Evolutionary conservation across 306 rosid species (phyloP).

Genomic region (Echinosophora koreensis): DNA sequence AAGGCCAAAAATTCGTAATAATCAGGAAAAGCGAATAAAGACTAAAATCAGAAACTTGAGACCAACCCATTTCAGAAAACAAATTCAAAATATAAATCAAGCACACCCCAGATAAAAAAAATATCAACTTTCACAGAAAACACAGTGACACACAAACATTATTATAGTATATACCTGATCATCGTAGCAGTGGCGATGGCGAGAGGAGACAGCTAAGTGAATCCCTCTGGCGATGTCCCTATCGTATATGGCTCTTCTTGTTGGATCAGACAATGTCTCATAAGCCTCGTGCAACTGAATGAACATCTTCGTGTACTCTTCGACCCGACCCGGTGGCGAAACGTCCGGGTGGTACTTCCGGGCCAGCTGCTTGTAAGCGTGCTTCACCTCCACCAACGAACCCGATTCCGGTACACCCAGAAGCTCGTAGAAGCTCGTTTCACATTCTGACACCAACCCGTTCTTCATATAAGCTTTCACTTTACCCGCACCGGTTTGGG

Average conservation of each 20-base stretch:
- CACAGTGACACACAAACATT: too few species aligned
- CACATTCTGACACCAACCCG: constrained; percentile 44
- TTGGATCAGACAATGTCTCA: constrained; percentile 81
- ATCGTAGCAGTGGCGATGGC: constrained; percentile 47
- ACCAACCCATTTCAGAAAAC: not conserved
- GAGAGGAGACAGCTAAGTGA: constrained; percentile 73
- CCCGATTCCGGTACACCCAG: constrained; percentile 77
- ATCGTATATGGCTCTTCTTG: constrained; percentile 72
- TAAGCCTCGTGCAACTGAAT: constrained; percentile 89
- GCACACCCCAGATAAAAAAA: not conserved
- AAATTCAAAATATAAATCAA: constrained; percentile 1
- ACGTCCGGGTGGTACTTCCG: constrained; percentile 93
- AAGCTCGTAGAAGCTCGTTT: constrained; percentile 69
- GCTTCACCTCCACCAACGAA: constrained; percentile 73
- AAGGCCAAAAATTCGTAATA: too few species aligned
- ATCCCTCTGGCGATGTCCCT: constrained; percentile 74
- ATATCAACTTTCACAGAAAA: too few species aligned
- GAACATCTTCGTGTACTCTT: constrained; percentile 79
- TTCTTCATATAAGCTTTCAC: constrained; percentile 50
- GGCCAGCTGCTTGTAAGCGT: constrained; percentile 85
- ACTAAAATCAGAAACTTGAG: not conserved
- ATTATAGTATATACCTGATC: constrained; percentile 53
- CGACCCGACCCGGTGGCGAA: constrained; percentile 84
- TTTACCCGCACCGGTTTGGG: constrained; percentile 38
- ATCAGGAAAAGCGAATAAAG: too few species aligned